Percentiles rank a stretch among this genome's conserved stretches.
Conservation (phyloP, 345 rosid genomes). For the Physaria fendleri region DNA sequence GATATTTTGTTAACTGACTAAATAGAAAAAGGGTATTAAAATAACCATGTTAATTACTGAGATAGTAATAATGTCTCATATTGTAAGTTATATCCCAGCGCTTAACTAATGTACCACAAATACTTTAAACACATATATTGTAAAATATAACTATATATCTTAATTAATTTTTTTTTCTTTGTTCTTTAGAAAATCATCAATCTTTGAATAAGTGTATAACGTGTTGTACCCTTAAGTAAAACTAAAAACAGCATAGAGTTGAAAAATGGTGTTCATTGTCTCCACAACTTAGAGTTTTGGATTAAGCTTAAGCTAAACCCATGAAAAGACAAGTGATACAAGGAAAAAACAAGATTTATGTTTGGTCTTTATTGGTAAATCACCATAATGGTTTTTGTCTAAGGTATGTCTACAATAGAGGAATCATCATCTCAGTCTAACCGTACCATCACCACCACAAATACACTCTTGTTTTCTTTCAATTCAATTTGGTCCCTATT, state of each 20-base stretch:
- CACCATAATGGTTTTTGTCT: constrained; percentile 23
- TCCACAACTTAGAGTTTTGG: not conserved
- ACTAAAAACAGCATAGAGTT: not conserved
- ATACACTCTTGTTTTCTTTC: constrained; percentile 15
- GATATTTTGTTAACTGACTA: too few species aligned
- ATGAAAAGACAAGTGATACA: constrained; percentile 7
- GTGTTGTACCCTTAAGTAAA: not conserved
- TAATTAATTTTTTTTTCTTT: too few species aligned
- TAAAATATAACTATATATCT: too few species aligned
- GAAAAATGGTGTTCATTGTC: constrained; percentile 5
- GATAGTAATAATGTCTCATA: too few species aligned
- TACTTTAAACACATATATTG: too few species aligned
- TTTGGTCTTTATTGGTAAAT: constrained; percentile 7
- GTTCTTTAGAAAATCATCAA: too few species aligned
- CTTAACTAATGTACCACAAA: too few species aligned
- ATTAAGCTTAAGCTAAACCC: not conserved
- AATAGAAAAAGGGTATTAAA: too few species aligned
- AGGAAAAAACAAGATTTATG: constrained; percentile 14
- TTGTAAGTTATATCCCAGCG: too few species aligned
- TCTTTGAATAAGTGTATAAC: not conserved
- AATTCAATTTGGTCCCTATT: constrained; percentile 10
- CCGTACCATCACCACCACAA: constrained; percentile 15
- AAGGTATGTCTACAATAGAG: constrained; percentile 18
- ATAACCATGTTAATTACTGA: too few species aligned
- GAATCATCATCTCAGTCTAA: constrained; percentile 19